A percentile compares a stretch with the other conserved stretches of the same genome.
These are phyloP conservation scores for Ophiostoma quercus DNA, from an alignment of 2,329 filamentous ascomycete species.

Conservation along the genomic window DNA sequence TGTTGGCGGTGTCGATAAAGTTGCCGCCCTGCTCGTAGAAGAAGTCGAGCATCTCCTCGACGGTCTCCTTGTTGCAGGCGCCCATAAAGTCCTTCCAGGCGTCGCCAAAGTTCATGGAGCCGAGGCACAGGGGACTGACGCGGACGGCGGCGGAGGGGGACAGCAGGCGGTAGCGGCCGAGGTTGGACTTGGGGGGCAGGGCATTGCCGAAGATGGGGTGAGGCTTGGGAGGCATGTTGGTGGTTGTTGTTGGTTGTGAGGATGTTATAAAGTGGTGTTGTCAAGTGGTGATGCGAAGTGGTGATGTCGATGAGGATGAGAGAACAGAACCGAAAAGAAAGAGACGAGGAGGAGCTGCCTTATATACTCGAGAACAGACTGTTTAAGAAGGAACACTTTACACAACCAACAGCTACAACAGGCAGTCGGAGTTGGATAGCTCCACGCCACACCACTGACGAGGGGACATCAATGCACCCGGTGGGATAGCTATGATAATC, in stretches of 20 bases:
- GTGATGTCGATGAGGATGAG: not conserved
- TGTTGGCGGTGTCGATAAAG: slow-evolving; percentile 67
- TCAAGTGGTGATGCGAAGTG: not conserved
- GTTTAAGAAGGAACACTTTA: not conserved
- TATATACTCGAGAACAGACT: not conserved
- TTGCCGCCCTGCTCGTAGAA: slow-evolving; percentile 60
- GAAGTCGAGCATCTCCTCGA: slow-evolving; percentile 61
- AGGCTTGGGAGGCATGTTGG: slow-evolving; percentile 5
- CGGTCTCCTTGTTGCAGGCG: slow-evolving; percentile 56
- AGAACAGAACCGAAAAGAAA: not conserved
- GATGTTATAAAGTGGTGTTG: not conserved
- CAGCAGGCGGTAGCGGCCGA: slow-evolving; percentile 61
- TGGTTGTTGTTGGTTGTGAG: not conserved
- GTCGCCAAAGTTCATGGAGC: slow-evolving; percentile 60
- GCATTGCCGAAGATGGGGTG: slow-evolving; percentile 35
- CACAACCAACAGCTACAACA: too few species aligned
- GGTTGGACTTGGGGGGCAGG: slow-evolving; percentile 51
- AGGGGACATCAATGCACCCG: not conserved
- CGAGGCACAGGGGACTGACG: slow-evolving; percentile 63
- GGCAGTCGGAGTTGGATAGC: not conserved
- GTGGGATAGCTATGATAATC: not conserved
- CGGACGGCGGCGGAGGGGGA: slow-evolving; percentile 60
- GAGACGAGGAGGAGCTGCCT: not conserved
- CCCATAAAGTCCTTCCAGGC: slow-evolving; percentile 56
- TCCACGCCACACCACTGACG: not conserved